phyloP scores from a whole-genome alignment of 805 yeast species.

The Pichia heedii region DNA sequence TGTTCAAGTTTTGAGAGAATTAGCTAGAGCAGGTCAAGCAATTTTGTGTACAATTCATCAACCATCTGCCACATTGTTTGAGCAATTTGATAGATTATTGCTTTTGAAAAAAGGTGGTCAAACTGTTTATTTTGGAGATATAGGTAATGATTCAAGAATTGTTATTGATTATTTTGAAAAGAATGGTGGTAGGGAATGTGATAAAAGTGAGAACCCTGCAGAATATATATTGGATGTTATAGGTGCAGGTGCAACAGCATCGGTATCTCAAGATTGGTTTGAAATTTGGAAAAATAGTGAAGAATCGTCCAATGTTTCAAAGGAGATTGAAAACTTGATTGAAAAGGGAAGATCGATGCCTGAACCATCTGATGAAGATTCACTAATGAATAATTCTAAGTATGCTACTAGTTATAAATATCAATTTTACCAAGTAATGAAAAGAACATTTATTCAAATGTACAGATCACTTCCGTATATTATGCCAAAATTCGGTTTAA shows the following conservation, averaged over 20 bases:
- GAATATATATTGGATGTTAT: slow-evolving; percentile 66
- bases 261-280: slow-evolving; percentile 50
- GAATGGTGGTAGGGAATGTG: slow-evolving; percentile 60
- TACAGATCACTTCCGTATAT: slow-evolving; percentile 45
- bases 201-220: slow-evolving; percentile 57
- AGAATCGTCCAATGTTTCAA: slow-evolving; percentile 21
- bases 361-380: slow-evolving; percentile 12
- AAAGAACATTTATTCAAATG: slow-evolving; percentile 33
- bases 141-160: slow-evolving; percentile 36
- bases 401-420: slow-evolving; percentile 40
- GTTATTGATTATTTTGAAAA: slow-evolving; percentile 40
- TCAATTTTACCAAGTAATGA: slow-evolving; percentile 29
- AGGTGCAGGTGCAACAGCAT: slow-evolving; percentile 78
- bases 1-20: slow-evolving; percentile 38
- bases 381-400: slow-evolving; percentile 14
- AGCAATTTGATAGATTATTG: slow-evolving; percentile 29
- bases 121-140: slow-evolving; percentile 47
- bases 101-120: slow-evolving; percentile 43
- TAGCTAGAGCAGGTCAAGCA: slow-evolving; percentile 46
- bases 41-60: slow-evolving; percentile 51
- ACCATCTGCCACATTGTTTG: slow-evolving; percentile 39
- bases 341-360: slow-evolving; percentile 17
- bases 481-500: slow-evolving; percentile 37
- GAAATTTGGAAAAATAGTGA: slow-evolving; percentile 44
- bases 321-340: slow-evolving; percentile 24